These are phyloP conservation scores for Andrographis paniculata DNA, from an alignment of 305 asterid genomes.

Conservation along the genomic window DNA sequence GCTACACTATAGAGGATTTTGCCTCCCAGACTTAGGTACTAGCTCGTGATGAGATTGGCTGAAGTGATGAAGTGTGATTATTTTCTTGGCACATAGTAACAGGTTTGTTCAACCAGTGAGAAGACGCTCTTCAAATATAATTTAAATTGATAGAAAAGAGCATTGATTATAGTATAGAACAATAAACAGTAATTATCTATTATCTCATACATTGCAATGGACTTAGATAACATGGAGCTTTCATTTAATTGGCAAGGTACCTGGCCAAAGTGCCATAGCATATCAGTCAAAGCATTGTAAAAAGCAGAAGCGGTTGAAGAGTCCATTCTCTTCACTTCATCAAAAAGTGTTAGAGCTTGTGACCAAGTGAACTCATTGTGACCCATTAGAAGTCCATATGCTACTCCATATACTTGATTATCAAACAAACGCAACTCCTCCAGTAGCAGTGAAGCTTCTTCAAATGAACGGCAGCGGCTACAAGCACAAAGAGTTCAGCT, in stretches of 20 bases:
- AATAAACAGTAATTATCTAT: no score
- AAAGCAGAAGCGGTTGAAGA: conserved; percentile 88
- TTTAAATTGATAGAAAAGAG: no score
- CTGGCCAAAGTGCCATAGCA: conserved; percentile 99
- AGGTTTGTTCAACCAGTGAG: no score
- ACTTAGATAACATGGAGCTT: background rate
- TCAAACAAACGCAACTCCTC: conserved; percentile 83
- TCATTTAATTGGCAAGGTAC: conserved; percentile 25
- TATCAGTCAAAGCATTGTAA: conserved; percentile 91
- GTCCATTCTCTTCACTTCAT: conserved; percentile 89
- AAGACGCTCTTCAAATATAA: no score
- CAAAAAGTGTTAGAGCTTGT: conserved; percentile 71
- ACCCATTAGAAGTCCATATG: conserved; percentile 93
- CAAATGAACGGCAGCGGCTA: conserved; percentile 84
- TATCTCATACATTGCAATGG: no score
- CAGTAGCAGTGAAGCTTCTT: conserved; percentile 78
- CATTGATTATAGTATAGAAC: no score
- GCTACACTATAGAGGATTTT: no score
- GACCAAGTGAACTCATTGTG: conserved; percentile 53
- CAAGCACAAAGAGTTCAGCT: conserved; percentile 23
- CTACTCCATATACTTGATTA: conserved; percentile 87
- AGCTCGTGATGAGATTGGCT: no score
- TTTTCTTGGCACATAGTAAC: no score
- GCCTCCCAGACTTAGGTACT: no score
- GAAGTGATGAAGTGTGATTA: no score